phyloP scores from a whole-genome alignment of 495 filamentous ascomycete genomes.

The Penicillium tannophilum region DNA sequence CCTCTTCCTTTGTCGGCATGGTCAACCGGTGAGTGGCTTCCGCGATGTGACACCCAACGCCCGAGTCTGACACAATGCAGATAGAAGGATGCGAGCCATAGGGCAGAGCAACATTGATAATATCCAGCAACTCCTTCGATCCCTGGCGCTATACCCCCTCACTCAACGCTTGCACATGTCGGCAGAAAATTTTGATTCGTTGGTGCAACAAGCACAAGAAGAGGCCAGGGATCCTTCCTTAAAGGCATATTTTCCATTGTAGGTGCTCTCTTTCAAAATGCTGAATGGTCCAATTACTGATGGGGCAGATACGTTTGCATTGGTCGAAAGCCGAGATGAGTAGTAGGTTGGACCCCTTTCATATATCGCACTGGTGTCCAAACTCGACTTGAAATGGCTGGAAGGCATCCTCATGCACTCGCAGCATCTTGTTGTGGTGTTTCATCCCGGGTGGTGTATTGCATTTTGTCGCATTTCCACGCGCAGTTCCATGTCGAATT shows the following conservation, averaged over 20 bases:
- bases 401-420: neutral
- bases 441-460: slow-evolving; percentile 1
- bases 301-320: slow-evolving; percentile 58
- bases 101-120: slow-evolving; percentile 63
- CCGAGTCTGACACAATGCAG: slow-evolving; percentile 37
- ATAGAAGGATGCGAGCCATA: slow-evolving; percentile 61
- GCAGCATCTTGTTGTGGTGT: neutral
- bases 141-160: slow-evolving; percentile 65
- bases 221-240: slow-evolving; percentile 66
- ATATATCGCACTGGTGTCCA: neutral
- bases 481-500: slow-evolving; percentile 21
- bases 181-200: slow-evolving; percentile 59
- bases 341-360: neutral
- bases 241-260: slow-evolving; percentile 81
- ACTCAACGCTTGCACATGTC: slow-evolving; percentile 60
- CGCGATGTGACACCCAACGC: neutral
- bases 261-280: slow-evolving; percentile 30
- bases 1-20: slow-evolving; percentile 74
- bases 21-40: slow-evolving; percentile 60
- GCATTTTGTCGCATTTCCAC: slow-evolving; percentile 17
- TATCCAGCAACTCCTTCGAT: slow-evolving; percentile 59
- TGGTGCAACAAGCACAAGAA: slow-evolving; percentile 65
- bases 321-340: slow-evolving; percentile 49
- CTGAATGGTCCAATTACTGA: neutral
- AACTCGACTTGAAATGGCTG: neutral